phyloP scores from a whole-genome alignment of 108 stramenopile genomes.

The Cyclotella sp. region DNA sequence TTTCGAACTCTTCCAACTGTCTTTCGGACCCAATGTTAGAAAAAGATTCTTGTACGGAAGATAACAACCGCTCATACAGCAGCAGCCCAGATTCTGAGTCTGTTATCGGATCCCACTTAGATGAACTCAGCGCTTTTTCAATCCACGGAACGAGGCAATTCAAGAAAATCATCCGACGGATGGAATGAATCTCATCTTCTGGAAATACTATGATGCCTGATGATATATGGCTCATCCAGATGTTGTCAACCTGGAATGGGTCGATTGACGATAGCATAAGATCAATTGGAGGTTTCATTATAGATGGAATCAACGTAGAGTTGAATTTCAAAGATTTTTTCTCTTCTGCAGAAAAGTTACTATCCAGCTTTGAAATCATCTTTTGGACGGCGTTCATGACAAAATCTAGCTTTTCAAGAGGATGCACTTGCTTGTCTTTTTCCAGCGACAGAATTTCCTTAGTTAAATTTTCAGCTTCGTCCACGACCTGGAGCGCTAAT shows the following conservation, averaged over 20 bases:
- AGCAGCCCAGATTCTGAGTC: slow-evolving; percentile 56
- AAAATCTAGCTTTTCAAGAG: slow-evolving; percentile 22
- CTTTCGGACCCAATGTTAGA: neutral
- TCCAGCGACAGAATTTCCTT: slow-evolving; percentile 7
- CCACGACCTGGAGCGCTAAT: slow-evolving; percentile 51
- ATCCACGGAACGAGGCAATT: slow-evolving; percentile 66
- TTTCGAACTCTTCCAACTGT: slow-evolving; percentile 26
- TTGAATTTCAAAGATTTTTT: slow-evolving; percentile 64
- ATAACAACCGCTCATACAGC: slow-evolving; percentile 67
- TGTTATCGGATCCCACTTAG: slow-evolving; percentile 69
- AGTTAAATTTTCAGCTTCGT: slow-evolving; percentile 55
- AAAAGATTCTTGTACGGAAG: slow-evolving; percentile 14
- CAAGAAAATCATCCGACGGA: slow-evolving; percentile 55
- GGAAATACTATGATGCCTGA: slow-evolving; percentile 28
- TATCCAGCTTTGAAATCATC: slow-evolving; percentile 19
- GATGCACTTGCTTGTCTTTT: slow-evolving; percentile 11
- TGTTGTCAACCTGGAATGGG: slow-evolving; percentile 47
- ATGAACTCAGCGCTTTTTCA: slow-evolving; percentile 61
- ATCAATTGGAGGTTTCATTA: slow-evolving; percentile 66
- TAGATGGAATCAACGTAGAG: slow-evolving; percentile 66
- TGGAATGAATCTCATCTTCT: slow-evolving; percentile 33
- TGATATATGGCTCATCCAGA: slow-evolving; percentile 44
- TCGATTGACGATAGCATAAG: slow-evolving; percentile 54
- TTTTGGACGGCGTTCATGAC: slow-evolving; percentile 29
- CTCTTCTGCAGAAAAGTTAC: slow-evolving; percentile 62